These are phyloP conservation scores for Paralagenidium karlingii DNA, from an alignment of 352 stramenopile genomes.

Conservation along the genomic window DNA sequence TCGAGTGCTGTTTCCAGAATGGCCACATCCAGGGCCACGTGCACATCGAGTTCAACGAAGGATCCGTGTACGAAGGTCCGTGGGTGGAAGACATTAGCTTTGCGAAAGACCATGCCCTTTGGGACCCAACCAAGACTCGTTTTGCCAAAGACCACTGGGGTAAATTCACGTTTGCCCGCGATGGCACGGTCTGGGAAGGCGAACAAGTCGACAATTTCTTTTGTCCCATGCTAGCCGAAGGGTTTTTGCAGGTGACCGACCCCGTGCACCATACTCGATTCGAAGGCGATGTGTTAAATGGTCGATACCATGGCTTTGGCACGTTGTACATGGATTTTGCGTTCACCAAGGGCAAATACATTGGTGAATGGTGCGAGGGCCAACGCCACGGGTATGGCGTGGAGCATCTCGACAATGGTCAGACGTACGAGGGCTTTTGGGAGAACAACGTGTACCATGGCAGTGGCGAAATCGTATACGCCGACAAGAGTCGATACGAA, in stretches of 20 bases:
- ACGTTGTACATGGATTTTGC: slow-evolving; percentile 43
- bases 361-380: slow-evolving; percentile 75
- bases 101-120: slow-evolving; percentile 22
- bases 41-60: slow-evolving; percentile 65
- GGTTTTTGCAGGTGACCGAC: slow-evolving; percentile 41
- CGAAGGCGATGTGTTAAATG: slow-evolving; percentile 28
- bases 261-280: slow-evolving; percentile 31
- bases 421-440: slow-evolving; percentile 76
- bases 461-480: slow-evolving; percentile 49
- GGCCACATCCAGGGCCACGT: slow-evolving; percentile 48
- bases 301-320: slow-evolving; percentile 63
- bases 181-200: slow-evolving; percentile 63
- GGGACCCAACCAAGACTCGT: slow-evolving; percentile 43
- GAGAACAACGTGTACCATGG: slow-evolving; percentile 47
- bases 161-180: slow-evolving; percentile 45
- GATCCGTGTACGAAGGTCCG: slow-evolving; percentile 64
- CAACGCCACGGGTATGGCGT: slow-evolving; percentile 71
- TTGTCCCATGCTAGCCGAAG: slow-evolving; percentile 50
- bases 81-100: slow-evolving; percentile 57
- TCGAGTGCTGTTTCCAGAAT: slow-evolving; percentile 65
- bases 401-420: slow-evolving; percentile 55
- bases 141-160: slow-evolving; percentile 36
- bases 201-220: slow-evolving; percentile 77
- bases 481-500: slow-evolving; percentile 53
- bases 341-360: slow-evolving; percentile 56